Evolutionary conservation across 768 basidiomycete species (phyloP).

Genomic region (Leccinum uliginosum): DNA sequence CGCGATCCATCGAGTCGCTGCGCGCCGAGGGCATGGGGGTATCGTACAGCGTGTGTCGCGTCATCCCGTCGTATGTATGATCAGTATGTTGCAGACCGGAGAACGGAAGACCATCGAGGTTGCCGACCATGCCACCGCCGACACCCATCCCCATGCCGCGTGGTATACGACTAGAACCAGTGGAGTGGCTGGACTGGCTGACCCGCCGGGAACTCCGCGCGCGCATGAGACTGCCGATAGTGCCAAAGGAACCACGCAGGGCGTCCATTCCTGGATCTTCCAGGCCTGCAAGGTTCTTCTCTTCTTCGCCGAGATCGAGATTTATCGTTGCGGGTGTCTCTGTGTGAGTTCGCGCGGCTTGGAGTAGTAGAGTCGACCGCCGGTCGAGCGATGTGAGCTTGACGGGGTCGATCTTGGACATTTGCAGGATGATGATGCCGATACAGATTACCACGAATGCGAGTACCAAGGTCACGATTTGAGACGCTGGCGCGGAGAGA

Average conservation of each 20-base stretch:
- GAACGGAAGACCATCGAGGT: conserved; percentile 20
- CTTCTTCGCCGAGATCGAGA: conserved; percentile 48
- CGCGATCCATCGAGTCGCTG: conserved; percentile 37
- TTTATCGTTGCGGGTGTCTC: conserved; percentile 40
- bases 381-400: conserved; percentile 79
- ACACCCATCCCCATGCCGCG: conserved; percentile 21
- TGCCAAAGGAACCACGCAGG: conserved; percentile 85
- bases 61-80: conserved; percentile 47
- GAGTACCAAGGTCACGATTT: conserved; percentile 89
- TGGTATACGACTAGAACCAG: conserved; percentile 17
- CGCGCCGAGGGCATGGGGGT: conserved; percentile 60
- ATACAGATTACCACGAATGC: conserved; percentile 89
- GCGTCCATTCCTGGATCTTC: conserved; percentile 95
- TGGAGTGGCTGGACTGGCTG: conserved; percentile 43
- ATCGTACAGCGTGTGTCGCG: conserved; percentile 85
- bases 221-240: conserved; percentile 86
- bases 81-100: conserved; percentile 28
- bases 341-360: conserved; percentile 73
- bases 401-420: conserved; percentile 90
- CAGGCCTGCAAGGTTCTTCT: conserved; percentile 50
- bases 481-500: conserved; percentile 65
- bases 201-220: conserved; percentile 52
- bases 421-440: conserved; percentile 93
- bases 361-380: conserved; percentile 83
- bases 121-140: conserved; percentile 28